phyloP scores from a whole-genome alignment of 495 filamentous ascomycete genomes.

The Zalerion maritima region DNA sequence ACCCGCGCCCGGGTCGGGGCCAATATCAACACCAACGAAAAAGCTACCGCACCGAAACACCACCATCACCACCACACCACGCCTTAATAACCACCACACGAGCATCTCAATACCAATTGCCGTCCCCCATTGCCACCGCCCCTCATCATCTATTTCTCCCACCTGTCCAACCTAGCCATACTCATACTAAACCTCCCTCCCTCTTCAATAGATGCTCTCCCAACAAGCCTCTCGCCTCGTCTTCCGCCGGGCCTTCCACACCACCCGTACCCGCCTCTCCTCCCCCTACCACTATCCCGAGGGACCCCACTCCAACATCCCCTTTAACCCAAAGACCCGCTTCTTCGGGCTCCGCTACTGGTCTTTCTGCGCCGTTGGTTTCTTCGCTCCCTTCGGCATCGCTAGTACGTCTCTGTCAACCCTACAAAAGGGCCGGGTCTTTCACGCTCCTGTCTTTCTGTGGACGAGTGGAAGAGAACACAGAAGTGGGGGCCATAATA shows the following conservation, averaged over 20 bases:
- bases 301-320: conserved; percentile 84
- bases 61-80: conserved; percentile 2
- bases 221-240: conserved; percentile 61
- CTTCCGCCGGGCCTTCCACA: conserved; percentile 86
- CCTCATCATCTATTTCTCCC: conserved; percentile 10
- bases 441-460: conserved; percentile 1
- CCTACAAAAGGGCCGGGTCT: conserved; percentile 2
- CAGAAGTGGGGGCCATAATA: background rate
- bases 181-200: background rate
- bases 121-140: conserved; percentile 2
- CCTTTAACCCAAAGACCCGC: conserved; percentile 86
- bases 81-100: background rate
- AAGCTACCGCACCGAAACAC: conserved; percentile 1
- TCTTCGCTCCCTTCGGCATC: conserved; percentile 68
- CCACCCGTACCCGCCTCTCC: conserved; percentile 69
- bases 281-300: conserved; percentile 98
- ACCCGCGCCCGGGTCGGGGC: too few relatives aligned
- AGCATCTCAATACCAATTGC: conserved; percentile 2
- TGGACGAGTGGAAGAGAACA: conserved; percentile 2
- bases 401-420: conserved; percentile 44
- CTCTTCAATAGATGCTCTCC: conserved; percentile 85
- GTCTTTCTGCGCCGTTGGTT: conserved; percentile 62
- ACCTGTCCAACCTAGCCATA: conserved; percentile 12
- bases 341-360: conserved; percentile 75
- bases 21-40: too few relatives aligned